Evolutionary conservation across 257 asterid species (phyloP), one percentile per base, ranked within the genome.

Genomic region (Cinchona pubescens): DNA sequence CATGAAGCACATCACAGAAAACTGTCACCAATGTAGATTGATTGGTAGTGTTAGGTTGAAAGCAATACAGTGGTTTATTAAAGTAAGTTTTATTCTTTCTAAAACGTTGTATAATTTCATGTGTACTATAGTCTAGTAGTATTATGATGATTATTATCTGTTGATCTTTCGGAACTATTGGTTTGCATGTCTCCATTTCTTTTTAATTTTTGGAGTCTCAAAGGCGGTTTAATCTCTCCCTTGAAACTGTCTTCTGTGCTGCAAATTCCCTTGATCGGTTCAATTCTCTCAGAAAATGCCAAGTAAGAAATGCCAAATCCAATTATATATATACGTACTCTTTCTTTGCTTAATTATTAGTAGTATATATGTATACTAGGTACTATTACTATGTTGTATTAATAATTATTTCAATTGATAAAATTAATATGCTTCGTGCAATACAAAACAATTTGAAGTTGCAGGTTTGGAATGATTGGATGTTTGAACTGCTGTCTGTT

Each of bases 241-340:
- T 27, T 29, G 90, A 72, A 75, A 89, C 92, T 27, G 76, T 80
- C 7, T 91, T 91, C 75, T 56, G 68, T 37, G 96, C 98, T 14
- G 93, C 79, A 14, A 91, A 86, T 80, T 87, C 89, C 69, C 71
- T 91, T 55, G 98, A 91, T 83, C 96, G 96, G 0, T 93, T 91
- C 67, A 66, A 87, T 64, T 88, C 98, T 14, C 9, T 76, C 9
- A 70, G 72, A 8, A 81, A 71, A 32, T 90, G 90, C 64, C 85
- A 79, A 69, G 94, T 89, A 85, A 86, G 82, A 40, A 73, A 38
- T 70, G 29, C 67, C 67, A 0, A 12, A 77, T 21, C 7, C 10
- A 45, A 18, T 69, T 2, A n/a, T n/a, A n/a, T n/a, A n/a, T n/a
- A n/a, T n/a, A n/a, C n/a, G n/a, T n/a, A 58, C 5, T 14, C 32